Base-by-base conservation (phyloP, 2,329 filamentous ascomycete genomes). In the Epichloe baconii region DNA sequence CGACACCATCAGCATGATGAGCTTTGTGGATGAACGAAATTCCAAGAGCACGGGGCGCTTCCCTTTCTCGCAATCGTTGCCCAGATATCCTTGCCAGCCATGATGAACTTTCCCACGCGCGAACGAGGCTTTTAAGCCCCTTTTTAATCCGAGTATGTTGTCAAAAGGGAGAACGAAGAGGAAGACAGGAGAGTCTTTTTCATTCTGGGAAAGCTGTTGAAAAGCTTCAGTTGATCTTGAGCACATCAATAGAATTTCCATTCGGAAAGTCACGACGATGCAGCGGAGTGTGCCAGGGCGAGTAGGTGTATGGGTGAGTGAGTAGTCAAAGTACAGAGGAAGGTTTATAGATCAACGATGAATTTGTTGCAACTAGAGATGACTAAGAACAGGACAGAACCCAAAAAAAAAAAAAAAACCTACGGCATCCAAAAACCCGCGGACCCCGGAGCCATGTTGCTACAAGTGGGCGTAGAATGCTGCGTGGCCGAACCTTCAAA, bases 1-100 rank as follows among this genome's bases (percentile, higher is more conserved):
- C 21, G 62, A 59, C 21, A 62, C 63, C 23, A 63, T 65, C 15
- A 61, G 57, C 26, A 66, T 60, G 44, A 67, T 65, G 21, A 66
- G 56, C 10, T 56, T 55, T 46, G 63, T 53, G 23, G 65, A 67
- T 21, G 64, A 66, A 14, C 65, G 62, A 48, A 62, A 44, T 49
- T 60, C 54, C 43, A 67, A 54, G 17, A 64, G 52, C 15, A 57
- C 21, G 2, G 64, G 65, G 36, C 58, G 60, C 51, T 62, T 61
- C 51, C 45, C 37, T 44, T 51, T 44, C 55, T 50, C 38, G 41
- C 51, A 14, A 54, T n/a, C 15, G 31, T 35, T 21, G 43, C 51
- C 57, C 56, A 55, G 21, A 53, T 47, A 43, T 48, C 45, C 41
- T 41, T 44, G 15, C 47, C 46, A 14, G 43, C 23, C 61, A 64